Percentiles rank a stretch among this genome's conserved stretches.
Conservation (phyloP, 306 rosid genomes). For the Cicer yamashitae region DNA sequence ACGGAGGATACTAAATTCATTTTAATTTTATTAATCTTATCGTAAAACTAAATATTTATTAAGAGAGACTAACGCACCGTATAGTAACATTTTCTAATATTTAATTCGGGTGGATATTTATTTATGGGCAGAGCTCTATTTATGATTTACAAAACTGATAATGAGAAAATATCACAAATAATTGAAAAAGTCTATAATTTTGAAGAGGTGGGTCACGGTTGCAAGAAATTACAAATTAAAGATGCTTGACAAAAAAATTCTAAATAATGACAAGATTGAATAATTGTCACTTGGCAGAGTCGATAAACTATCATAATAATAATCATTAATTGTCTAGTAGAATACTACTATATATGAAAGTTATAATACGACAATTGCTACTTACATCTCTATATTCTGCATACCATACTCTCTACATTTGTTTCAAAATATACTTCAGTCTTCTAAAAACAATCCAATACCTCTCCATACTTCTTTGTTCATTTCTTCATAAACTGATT, state of each 20-base stretch:
- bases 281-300: conserved; percentile 6
- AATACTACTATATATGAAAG: background rate
- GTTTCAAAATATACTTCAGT: background rate
- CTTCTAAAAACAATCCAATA: background rate
- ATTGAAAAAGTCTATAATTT: conserved; percentile 1
- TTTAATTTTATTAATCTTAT: too few relatives aligned
- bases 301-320: background rate
- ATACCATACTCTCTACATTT: background rate
- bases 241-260: conserved; percentile 17
- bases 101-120: background rate
- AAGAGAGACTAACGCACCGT: background rate
- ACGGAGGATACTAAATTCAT: too few relatives aligned
- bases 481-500: background rate
- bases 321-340: background rate
- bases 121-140: background rate
- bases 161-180: conserved; percentile 1
- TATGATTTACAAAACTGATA: background rate
- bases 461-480: background rate
- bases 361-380: background rate
- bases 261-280: conserved; percentile 8
- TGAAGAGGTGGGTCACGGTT: conserved; percentile 17
- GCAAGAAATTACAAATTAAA: conserved; percentile 18
- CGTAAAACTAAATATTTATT: too few relatives aligned
- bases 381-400: background rate
- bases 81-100: background rate